phyloP scores from a whole-genome alignment of 768 basidiomycete species.

The Collybia sordida region DNA sequence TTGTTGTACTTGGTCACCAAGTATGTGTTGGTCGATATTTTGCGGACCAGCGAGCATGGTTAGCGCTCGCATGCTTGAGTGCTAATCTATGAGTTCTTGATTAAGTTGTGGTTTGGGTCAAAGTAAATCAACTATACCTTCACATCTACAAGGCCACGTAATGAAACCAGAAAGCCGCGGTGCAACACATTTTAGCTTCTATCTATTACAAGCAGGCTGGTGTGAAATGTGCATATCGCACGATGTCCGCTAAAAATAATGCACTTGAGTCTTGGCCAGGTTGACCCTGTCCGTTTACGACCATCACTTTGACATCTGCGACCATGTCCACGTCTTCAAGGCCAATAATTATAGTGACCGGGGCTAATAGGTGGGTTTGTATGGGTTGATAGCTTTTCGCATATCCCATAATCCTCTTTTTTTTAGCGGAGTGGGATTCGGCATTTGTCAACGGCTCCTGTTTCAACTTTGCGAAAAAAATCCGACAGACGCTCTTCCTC shows the following conservation, averaged over 20 bases:
- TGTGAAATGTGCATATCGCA: too few relatives aligned
- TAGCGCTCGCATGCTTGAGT: slow-evolving; percentile 10
- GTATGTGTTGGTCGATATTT: slow-evolving; percentile 11
- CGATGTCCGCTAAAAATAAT: slow-evolving; percentile 9
- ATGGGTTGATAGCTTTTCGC: slow-evolving; percentile 11
- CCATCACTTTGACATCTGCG: too few relatives aligned
- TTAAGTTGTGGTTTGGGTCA: too few relatives aligned
- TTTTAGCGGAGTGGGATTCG: slow-evolving; percentile 78
- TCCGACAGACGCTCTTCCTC: slow-evolving; percentile 53
- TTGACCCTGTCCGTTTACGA: background rate
- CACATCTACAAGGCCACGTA: too few relatives aligned
- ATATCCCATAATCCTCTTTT: background rate
- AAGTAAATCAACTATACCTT: too few relatives aligned
- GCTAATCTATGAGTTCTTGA: too few relatives aligned
- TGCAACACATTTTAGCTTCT: too few relatives aligned
- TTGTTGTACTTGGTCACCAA: slow-evolving; percentile 25
- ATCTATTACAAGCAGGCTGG: too few relatives aligned
- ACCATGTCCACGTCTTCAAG: slow-evolving; percentile 27
- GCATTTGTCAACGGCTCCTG: slow-evolving; percentile 78
- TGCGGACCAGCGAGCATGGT: slow-evolving; percentile 9
- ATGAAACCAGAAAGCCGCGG: too few relatives aligned
- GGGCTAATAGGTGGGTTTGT: slow-evolving; percentile 57
- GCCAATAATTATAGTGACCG: slow-evolving; percentile 66
- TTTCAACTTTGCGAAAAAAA: slow-evolving; percentile 55
- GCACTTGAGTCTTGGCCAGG: slow-evolving; percentile 1